Base-by-base conservation (phyloP, 169 alveolate species). In the Blepharisma undulans region DNA sequence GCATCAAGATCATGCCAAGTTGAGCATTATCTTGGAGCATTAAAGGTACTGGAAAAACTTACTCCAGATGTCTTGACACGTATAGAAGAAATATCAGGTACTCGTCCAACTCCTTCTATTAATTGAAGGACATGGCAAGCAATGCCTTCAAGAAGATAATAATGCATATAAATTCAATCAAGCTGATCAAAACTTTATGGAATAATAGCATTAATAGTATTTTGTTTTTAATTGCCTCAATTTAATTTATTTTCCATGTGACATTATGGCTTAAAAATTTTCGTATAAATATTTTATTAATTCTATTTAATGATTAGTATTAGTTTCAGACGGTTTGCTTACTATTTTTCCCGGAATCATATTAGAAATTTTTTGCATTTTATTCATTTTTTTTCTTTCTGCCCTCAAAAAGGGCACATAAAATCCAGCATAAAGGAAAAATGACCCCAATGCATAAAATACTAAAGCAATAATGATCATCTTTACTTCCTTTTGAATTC, bases 1-100 rank as follows among this genome's bases (percentile, higher is more conserved):
- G 95, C 96, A 29, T 76, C 97, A 14, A 89, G 87, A 84, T 82
- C 87, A 66, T 84, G 76, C 27, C 74, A 92, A 86, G 87, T 90
- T 84, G 92, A 84, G 30, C 92, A 92, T 33, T 89, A 84, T 0
- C 30, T 92, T 3, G 76, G 81, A 66, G 59, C 95, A 19, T 19
- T 89, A 19, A 19, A 76, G 22, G 30, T 21, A 72, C 48, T 90
- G 1, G 66, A 81, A 34, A 61, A 89, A 60, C 72, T 92, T 3
- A 84, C 92, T 27, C 90, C 93, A 2, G 94, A 93, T 77, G 48
- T 89, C 16, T 92, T 91, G 72, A 87, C 66, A 22, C 87, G 79
- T 36, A 84, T 92, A 27, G 93, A 90, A 33, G 91, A 48, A 1
- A 36, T 92, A 8, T 91, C 92, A 19, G 91, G 71, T 60, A 95